Conservation (phyloP, 106 monocot genomes). For the Dendrobium chrysotoxum region DNA sequence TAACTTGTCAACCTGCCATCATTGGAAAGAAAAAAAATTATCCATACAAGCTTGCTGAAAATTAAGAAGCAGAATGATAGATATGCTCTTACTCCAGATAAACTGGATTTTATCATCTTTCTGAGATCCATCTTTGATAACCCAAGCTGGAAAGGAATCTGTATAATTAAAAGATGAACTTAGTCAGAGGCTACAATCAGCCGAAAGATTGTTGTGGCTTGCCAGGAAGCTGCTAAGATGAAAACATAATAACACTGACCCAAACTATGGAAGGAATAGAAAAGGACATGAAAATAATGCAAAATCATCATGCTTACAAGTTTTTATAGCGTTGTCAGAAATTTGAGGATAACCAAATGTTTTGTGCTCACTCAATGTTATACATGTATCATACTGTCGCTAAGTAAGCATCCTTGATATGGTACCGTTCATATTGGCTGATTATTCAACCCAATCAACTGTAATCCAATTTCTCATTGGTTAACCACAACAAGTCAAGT, state of each 20-base stretch:
- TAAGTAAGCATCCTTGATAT: not conserved
- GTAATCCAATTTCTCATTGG: not conserved
- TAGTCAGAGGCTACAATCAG: conserved; percentile 20
- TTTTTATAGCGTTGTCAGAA: not conserved
- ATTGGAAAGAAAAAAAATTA: not conserved
- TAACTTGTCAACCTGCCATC: conserved; percentile 74
- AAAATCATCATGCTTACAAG: not conserved
- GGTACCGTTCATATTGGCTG: not conserved
- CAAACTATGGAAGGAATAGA: not conserved
- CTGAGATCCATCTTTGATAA: conserved; percentile 80
- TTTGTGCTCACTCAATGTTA: not conserved
- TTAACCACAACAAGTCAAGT: not conserved
- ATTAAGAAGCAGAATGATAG: not conserved
- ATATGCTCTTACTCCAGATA: conserved; percentile 63
- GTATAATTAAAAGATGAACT: conserved; percentile 10
- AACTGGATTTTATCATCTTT: conserved; percentile 81
- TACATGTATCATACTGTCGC: not conserved
- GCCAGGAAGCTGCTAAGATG: not conserved
- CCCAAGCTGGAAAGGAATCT: conserved; percentile 95
- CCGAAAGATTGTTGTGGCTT: not conserved
- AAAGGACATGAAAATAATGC: not conserved
- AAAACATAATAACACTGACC: not conserved
- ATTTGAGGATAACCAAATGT: not conserved
- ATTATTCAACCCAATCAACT: not conserved
- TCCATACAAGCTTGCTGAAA: not conserved